Base-by-base conservation (phyloP, 2,329 filamentous ascomycete genomes). In the Periconia digitata region DNA sequence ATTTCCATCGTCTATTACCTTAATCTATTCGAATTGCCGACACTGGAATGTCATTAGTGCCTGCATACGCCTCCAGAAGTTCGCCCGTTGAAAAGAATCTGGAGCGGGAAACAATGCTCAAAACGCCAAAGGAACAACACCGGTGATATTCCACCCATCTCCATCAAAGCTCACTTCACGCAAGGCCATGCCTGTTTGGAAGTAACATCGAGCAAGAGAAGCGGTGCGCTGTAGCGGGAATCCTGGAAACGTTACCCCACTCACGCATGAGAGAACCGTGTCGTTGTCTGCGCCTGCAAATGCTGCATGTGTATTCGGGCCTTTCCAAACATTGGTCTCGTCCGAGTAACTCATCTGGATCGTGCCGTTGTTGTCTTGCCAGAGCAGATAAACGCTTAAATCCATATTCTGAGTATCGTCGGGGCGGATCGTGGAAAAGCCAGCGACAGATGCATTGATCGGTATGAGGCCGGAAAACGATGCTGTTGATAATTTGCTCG, bases 191-290 rank as follows among this genome's bases (percentile, higher is more conserved):
- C 50, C 53, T n/a, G 56, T 48, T 40, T 58, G 53, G 42, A 60
- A 60, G 39, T 60, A 58, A 37, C 55, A 60, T 44, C 56, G 53
- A n/a, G 54, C 37, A 16, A 58, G 46, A 43, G 54, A 50, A 15
- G 46, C 46, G 1, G 54, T 50, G 2, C 40, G 2, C 39, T 41
- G 23, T 12, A 56, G 24, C 10, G 50, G 52, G 27, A 48, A 51
- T 8, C 29, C 39, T n/a, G 46, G 32, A 24, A 54, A 58, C 32
- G 53, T 58, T 5, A 51, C 43, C 27, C 53, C 53, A 4, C 53
- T 56, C 23, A 58, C 29, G 43, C 56, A 59, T 34, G 54, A 23
- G 18, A 59, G 24, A 23, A 51, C 54, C 6, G 56, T 60, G 22
- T 47, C 45, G 3, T 53, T 47, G 17, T 60, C 53, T 8, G 56